phyloP scores from a whole-genome alignment of 176 grass and related monocot species.

The Dactylis glomerata region DNA sequence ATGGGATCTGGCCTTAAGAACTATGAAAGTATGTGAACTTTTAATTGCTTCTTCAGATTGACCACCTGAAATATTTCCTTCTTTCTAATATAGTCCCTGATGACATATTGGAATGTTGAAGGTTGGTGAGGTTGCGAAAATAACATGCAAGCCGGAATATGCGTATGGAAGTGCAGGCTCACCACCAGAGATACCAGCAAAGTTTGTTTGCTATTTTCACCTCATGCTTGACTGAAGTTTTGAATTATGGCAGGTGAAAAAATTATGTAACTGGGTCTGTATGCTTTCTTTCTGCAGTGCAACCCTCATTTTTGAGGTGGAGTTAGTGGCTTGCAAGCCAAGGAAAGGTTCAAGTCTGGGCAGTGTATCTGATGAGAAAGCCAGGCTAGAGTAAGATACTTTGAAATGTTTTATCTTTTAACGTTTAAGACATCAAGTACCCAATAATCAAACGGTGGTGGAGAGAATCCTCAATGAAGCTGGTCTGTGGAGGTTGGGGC shows the following conservation, averaged over 20 bases:
- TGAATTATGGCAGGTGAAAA: neutral
- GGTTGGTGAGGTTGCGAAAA: conserved; percentile 94
- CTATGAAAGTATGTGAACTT: conserved; percentile 70
- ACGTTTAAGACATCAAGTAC: neutral
- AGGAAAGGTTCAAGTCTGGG: conserved; percentile 86
- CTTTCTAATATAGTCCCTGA: conserved; percentile 10
- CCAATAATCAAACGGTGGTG: neutral
- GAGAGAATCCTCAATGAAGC: neutral
- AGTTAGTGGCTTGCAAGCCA: conserved; percentile 78
- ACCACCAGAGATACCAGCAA: conserved; percentile 88
- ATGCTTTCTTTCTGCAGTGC: conserved; percentile 56
- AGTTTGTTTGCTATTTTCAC: conserved; percentile 47
- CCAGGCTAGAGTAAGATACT: conserved; percentile 84
- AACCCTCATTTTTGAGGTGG: conserved; percentile 93
- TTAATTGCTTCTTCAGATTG: neutral
- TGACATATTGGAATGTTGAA: conserved; percentile 34
- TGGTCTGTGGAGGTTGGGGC: neutral
- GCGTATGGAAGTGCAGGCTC: conserved; percentile 86
- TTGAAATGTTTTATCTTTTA: neutral
- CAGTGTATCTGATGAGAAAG: conserved; percentile 82
- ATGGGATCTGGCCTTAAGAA: conserved; percentile 91
- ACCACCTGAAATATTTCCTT: neutral
- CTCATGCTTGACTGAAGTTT: neutral
- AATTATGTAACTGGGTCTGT: neutral
- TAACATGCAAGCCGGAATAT: conserved; percentile 94